Percentiles rank a stretch among this genome's conserved stretches.
Conservation (phyloP, 768 basidiomycete species). For the Russula foetens region DNA sequence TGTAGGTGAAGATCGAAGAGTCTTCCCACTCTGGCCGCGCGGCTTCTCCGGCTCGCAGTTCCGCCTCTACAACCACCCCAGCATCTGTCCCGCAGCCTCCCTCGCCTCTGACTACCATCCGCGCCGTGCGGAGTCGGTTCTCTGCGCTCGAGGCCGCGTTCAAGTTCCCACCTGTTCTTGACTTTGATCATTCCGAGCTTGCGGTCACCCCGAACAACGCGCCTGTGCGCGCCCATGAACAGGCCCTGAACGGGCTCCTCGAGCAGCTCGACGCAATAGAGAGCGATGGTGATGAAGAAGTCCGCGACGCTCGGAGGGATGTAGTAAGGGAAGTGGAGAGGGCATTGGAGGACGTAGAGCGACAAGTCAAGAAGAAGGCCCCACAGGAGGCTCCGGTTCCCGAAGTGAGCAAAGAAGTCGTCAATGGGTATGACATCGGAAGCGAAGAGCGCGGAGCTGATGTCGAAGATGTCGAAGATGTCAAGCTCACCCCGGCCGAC, state of each 20-base stretch:
- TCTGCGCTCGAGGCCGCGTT: conserved; percentile 3
- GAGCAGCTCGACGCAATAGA: conserved; percentile 60
- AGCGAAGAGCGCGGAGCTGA: neutral
- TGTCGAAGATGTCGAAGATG: neutral
- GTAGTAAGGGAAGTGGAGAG: conserved; percentile 52
- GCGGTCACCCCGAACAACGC: conserved; percentile 55
- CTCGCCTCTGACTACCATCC: conserved; percentile 9
- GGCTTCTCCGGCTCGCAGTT: neutral
- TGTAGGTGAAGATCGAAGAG: neutral
- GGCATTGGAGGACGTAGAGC: conserved; percentile 48
- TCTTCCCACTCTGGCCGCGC: neutral
- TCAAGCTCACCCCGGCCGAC: neutral
- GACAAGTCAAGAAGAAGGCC: neutral
- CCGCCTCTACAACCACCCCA: neutral
- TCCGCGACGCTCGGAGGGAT: conserved; percentile 44
- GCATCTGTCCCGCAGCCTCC: neutral
- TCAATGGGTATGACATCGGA: neutral
- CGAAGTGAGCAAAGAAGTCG: neutral
- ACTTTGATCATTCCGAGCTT: conserved; percentile 29
- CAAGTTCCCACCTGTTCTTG: conserved; percentile 5
- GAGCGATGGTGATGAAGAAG: conserved; percentile 47
- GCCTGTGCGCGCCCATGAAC: conserved; percentile 49
- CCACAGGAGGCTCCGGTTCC: neutral
- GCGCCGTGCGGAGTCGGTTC: conserved; percentile 2
- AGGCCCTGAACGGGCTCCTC: conserved; percentile 53